Evolutionary conservation across 2,329 filamentous ascomycete species (phyloP), one percentile per base, ranked within the genome.

Genomic region (Neonectria ditissima): DNA sequence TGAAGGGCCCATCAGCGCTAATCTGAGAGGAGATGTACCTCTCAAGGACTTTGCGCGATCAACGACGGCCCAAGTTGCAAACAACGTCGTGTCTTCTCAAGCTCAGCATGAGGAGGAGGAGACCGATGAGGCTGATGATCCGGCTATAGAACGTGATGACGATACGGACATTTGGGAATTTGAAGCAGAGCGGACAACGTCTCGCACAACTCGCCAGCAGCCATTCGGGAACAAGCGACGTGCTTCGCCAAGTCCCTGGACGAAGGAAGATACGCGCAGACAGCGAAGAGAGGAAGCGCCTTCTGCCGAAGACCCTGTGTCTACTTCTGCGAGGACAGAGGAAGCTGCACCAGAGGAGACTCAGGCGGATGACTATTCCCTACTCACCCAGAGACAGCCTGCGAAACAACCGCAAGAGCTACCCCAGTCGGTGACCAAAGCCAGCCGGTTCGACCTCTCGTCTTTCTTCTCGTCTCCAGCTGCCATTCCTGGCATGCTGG

Each of bases 381-480:
- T 85, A 64, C 72, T 87, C 1, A 74, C 79, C 1, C 77, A 78
- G 44, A 72, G 67, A 43, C 62, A 63, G 41, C 55, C 48, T 14
- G 30, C 24, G 8, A 66, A 61, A 69, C 56, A 59, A 34, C 39
- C 51, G 11, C 55, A 63, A 32, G 68, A 68, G 7, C 59, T 65
- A 3, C 65, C 72, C 2, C 62, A 70, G 39, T 72, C 73, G 16
- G 71, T 64, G 3, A 68, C 68, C 10, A 77, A 77, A 54, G 65
- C 74, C 7, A 78, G 71, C 39, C 76, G 76, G 22, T 82, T 84
- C 55, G 82, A 87, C 55, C 77, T 88, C 2, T 80, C 84, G 6
- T 79, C 80, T 8, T 89, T 88, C 73, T 89, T 89, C 71, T 89
- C 86, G 0, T 88, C 86, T 3, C 86, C 86, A 1, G 81, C 82